phyloP scores from a whole-genome alignment of 176 grass and related monocot genomes.

The Hyparrhenia diplandra region DNA sequence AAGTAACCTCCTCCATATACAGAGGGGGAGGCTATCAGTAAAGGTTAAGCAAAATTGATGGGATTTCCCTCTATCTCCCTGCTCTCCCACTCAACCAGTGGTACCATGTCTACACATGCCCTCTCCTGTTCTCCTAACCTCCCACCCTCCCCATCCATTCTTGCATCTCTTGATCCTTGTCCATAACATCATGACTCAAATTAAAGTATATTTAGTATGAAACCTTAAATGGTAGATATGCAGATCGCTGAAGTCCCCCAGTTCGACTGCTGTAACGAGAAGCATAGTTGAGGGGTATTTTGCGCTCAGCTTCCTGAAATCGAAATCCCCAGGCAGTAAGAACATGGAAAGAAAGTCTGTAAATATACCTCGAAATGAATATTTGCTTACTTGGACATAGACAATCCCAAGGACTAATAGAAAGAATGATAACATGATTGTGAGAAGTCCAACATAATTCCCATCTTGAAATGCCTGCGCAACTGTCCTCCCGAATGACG shows the following conservation, averaged over 20 bases:
- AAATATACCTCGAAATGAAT: conserved; percentile 23
- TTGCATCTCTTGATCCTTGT: background rate
- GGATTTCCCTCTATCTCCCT: background rate
- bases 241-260: conserved; percentile 73
- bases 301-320: conserved; percentile 95
- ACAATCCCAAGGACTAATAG: conserved; percentile 91
- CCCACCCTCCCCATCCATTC: background rate
- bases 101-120: background rate
- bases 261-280: conserved; percentile 74
- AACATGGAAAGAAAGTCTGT: background rate
- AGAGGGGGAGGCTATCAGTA: background rate
- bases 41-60: background rate
- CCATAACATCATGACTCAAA: conserved; percentile 7
- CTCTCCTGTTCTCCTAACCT: background rate
- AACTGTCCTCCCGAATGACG: conserved; percentile 82
- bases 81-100: background rate
- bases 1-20: background rate
- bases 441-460: conserved; percentile 75
- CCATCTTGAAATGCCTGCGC: conserved; percentile 90
- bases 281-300: conserved; percentile 98
- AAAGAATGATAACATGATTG: conserved; percentile 76
- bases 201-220: conserved; percentile 12
- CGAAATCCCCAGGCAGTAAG: conserved; percentile 39
- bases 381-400: conserved; percentile 81
- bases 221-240: conserved; percentile 99